Evolutionary conservation across 495 filamentous ascomycete genomes (phyloP), one percentile per base, ranked within the genome.

Genomic region (Staphylotrichum longicolle): DNA sequence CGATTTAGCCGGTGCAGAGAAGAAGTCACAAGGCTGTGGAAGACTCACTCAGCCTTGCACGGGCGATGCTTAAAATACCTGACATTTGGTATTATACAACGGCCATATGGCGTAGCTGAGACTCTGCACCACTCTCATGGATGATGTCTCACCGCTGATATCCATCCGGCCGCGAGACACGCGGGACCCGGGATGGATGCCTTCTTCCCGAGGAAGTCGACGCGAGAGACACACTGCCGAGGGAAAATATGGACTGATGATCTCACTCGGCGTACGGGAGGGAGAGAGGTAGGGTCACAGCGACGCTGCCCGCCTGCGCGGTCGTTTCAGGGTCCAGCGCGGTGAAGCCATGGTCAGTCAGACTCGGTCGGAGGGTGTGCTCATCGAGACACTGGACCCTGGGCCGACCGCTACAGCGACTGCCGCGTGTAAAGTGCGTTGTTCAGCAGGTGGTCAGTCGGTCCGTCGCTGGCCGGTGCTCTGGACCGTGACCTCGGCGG

Each of bases 351-450:
- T 27, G 20, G 20, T 27, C 20, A 27, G 20, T 27, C 20, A 27
- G 20, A 27, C 20, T 27, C 20, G 20, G 20, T 27, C 20, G 20
- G 58, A 39, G 41, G 54, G 58, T 62, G 63, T 65, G 58, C 14
- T 55, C 41, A 15, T 40, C 62, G 58, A 65, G 63, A 65, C 63
- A 58, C 11, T 35, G 41, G 58, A 58, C 63, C 58, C 63, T 58
- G 47, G 40, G 15, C 30, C 30, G 54, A 7, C 63, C 52, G 35
- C 58, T 48, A 54, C 49, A 61, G 54, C 45, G 40, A 51, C 58
- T 65, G 63, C 63, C 63, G 63, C 63, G 58, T 65, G 58, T 41
- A 41, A 54, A 7, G 52, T 42, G 39, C 12, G 52, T 6, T 54
- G 52, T 41, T 8, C 39, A 12, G n/a, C 41, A 14, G 41, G 20